phyloP scores from a whole-genome alignment of 345 rosid species.

The Triadica sebifera region DNA sequence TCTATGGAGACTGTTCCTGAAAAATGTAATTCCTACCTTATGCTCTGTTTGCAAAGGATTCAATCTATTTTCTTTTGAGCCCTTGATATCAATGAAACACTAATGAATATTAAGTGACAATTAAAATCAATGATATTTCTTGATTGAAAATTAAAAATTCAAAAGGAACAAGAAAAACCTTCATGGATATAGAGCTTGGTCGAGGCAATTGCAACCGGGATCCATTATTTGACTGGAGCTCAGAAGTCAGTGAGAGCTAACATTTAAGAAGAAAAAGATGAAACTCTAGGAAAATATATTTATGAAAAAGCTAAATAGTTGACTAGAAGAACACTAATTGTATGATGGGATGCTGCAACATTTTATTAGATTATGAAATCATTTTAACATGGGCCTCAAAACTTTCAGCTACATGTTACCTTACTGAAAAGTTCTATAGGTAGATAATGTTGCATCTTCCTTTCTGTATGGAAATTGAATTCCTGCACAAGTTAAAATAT shows the following conservation, averaged over 20 bases:
- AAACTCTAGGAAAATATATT: not conserved
- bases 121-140: not conserved
- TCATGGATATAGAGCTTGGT: constrained; percentile 33
- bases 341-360: constrained; percentile 1
- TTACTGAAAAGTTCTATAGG: constrained; percentile 85
- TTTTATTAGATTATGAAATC: not conserved
- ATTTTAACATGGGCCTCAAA: not conserved
- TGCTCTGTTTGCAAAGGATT: constrained; percentile 52
- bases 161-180: constrained; percentile 41
- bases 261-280: constrained; percentile 9
- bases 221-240: constrained; percentile 49
- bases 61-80: constrained; percentile 84
- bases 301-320: not conserved
- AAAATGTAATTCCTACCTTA: constrained; percentile 45
- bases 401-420: constrained; percentile 40
- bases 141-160: not conserved
- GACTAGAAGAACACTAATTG: too few relatives aligned
- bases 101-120: constrained; percentile 19
- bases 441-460: constrained; percentile 52
- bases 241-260: constrained; percentile 68
- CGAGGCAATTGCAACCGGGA: constrained; percentile 40
- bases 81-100: constrained; percentile 52
- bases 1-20: not conserved
- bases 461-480: constrained; percentile 63
- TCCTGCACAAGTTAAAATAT: constrained; percentile 47